Conservation (phyloP, 305 asterid species). For the Andrographis paniculata region DNA sequence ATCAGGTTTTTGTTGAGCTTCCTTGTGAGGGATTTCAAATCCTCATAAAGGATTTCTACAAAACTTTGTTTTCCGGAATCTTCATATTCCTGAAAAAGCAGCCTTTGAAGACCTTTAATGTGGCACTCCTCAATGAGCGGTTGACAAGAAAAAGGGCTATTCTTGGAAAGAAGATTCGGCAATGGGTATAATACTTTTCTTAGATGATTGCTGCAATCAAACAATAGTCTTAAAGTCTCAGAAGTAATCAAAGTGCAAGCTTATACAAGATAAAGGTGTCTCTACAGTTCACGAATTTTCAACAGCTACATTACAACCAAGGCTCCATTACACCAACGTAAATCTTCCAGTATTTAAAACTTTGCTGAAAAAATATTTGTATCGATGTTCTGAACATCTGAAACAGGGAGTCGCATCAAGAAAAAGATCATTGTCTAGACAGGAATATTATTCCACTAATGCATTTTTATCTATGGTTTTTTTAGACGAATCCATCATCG, state of each 20-base stretch:
- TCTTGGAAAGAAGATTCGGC: slow-evolving; percentile 34
- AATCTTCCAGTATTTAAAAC: no score
- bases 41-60: slow-evolving; percentile 45
- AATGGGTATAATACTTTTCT: slow-evolving; percentile 54
- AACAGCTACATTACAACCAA: no score
- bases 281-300: slow-evolving; percentile 3
- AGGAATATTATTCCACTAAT: no score
- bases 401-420: no score
- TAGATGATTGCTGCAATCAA: slow-evolving; percentile 56
- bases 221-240: slow-evolving; percentile 20
- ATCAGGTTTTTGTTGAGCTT: slow-evolving; percentile 38
- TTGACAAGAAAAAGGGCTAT: slow-evolving; percentile 22
- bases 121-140: slow-evolving; percentile 48
- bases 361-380: no score
- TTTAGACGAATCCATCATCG: no score
- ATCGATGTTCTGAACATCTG: no score
- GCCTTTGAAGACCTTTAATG: slow-evolving; percentile 45
- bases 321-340: no score
- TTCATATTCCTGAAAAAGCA: slow-evolving; percentile 39
- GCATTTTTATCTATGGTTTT: no score
- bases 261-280: slow-evolving; percentile 4
- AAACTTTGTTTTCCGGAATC: slow-evolving; percentile 33
- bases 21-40: slow-evolving; percentile 41
- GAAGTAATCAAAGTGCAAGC: slow-evolving; percentile 11
- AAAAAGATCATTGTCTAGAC: no score